Evolutionary conservation across 345 rosid species (phyloP), one percentile per base, ranked within the genome.

Genomic region (Dipteronia dyeriana): DNA sequence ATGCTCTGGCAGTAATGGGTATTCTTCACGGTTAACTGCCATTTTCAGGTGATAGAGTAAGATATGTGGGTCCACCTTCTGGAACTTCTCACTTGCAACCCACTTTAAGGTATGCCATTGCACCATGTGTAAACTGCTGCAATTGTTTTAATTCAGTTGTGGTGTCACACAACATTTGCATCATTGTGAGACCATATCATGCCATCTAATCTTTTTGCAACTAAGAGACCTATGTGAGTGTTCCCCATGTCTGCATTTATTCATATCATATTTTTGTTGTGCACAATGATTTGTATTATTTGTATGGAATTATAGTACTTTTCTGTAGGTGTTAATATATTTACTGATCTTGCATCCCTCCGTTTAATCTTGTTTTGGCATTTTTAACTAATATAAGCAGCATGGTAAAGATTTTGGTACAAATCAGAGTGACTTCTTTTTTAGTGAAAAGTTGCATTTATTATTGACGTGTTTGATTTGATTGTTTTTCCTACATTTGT

Each of bases 11-110:
- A 53, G 43, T 25, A 51, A 20, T 75, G 23, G 9, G 34, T 59
- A 34, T 51, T 12, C 4, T 45, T 65, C 16, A 38, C 53, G 47
- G 56, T 68, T 70, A 72, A 17, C 14, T 3, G 5, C 39, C 39
- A 47, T 41, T 41, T 86, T 79, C 86, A 97, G 98, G 99, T 82
- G 98, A 97, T 80, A 89, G 98, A 78, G 99, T 97, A 49, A 91
- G 86, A 86, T 89, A 79, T 81, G 82, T 88, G 60, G 94, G 94
- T 45, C 54, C 87, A n/a, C 80, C 92, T 77, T 75, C 91, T 73
- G 88, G 85, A 68, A 71, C 90, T 49, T 84, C 95, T 70, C 75
- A 91, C 71, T 72, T 82, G 81, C 92, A 81, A 72, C 82, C 88
- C 76, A 70, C 88, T 73, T 72, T 85, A 38, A 87, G 92, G 97